Evolutionary conservation across 2,329 filamentous ascomycete species (phyloP), one percentile per base, ranked within the genome.

Genomic region (Metarhizium robertsii): DNA sequence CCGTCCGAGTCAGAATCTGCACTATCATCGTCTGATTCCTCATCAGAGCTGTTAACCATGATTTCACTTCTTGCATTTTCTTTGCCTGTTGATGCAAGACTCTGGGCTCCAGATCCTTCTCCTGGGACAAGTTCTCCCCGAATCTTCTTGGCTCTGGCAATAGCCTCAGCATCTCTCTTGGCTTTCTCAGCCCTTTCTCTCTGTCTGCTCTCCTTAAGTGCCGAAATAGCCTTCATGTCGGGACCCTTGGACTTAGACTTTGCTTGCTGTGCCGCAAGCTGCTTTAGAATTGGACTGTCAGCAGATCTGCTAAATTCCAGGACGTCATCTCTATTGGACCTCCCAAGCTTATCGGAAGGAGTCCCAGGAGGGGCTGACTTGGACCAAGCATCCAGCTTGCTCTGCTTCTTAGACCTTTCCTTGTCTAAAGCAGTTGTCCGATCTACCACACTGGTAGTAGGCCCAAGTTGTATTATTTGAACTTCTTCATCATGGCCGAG

Each of bases 41-140:
- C 87, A 58, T 94, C 90, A 3, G 85, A 86, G 57, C 85, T 88
- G 56, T 87, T 85, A 29, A 96, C 89, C 90, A 97, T 96, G 69
- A 97, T 90, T 60, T 92, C 90, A 65, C 86, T 88, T 60, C 88
- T 88, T 3, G 82, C 79, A 65, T 92, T 87, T 54, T 94, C 90
- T 70, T 92, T 94, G 57, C 89, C 90, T 55, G 81, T 75, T 1
- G 91, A 76, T 40, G 87, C 78, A 52, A 95, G 79, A 30, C 85
- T 86, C 59, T 82, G 79, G 10, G 94, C 73, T 20, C 88, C 90
- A 57, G 90, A 94, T 2, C 90, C 90, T 67, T 91, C 89, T 57
- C 89, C 86, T 8, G 80, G 59, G 16, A 67, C 67, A 11, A 60
- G 64, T 55, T 73, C 70, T 30, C 71, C 71, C 38, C 71, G 64